A percentile compares a stretch with the other conserved stretches of the same genome.
phyloP scores from a whole-genome alignment of 2,329 filamentous ascomycete species.

The Colletotrichum godetiae region DNA sequence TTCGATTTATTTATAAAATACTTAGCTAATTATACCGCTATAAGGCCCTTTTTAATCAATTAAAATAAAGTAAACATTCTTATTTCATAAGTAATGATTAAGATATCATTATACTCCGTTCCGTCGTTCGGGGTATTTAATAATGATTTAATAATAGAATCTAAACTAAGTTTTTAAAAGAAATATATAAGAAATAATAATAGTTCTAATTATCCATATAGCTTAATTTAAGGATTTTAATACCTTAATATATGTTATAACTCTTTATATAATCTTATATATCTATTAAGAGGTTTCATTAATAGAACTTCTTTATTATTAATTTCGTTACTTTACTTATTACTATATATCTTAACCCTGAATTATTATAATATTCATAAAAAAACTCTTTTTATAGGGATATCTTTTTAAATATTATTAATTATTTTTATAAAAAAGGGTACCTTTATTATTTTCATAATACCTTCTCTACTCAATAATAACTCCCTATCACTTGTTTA shows the following conservation, averaged over 20 bases:
- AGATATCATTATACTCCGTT: no score
- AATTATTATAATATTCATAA: conserved; percentile 5
- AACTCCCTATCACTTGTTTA: neutral
- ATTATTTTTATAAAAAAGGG: neutral
- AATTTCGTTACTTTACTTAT: neutral
- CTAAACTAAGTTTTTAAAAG: no score
- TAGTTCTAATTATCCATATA: no score
- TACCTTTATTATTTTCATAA: neutral
- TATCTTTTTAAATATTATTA: neutral
- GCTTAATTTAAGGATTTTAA: no score
- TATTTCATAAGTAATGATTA: no score
- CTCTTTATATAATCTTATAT: neutral
- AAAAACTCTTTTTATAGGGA: neutral
- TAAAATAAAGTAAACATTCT: no score
- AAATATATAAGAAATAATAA: no score
- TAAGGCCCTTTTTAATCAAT: neutral
- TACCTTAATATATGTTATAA: neutral
- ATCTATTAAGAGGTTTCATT: neutral
- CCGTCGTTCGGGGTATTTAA: no score
- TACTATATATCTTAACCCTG: neutral
- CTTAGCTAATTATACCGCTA: neutral
- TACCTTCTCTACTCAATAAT: neutral
- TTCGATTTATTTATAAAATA: neutral
- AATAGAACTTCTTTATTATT: neutral
- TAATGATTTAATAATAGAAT: no score